Conservation (phyloP, 2,329 filamentous ascomycete species). For the Aspergillus sp. region DNA sequence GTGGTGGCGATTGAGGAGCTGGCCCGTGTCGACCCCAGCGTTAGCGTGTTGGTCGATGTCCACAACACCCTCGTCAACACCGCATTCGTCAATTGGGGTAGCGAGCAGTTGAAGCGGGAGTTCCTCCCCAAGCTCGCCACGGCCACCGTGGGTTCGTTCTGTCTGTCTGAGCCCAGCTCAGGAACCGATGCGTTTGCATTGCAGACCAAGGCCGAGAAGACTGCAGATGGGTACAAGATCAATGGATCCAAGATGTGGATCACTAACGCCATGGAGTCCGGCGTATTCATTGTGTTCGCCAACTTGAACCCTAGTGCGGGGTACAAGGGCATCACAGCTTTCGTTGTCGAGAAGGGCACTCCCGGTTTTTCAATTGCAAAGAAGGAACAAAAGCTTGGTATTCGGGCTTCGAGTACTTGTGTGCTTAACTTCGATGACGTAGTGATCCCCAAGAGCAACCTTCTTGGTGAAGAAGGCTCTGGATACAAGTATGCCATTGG, state of each 20-base stretch:
- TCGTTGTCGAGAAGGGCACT: conserved; percentile 83
- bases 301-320: conserved; percentile 87
- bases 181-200: conserved; percentile 95
- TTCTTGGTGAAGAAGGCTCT: conserved; percentile 79
- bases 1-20: conserved; percentile 97
- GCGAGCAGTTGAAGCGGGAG: conserved; percentile 66
- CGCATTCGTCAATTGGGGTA: conserved; percentile 77
- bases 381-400: conserved; percentile 99
- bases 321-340: conserved; percentile 95
- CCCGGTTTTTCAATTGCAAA: conserved; percentile 92
- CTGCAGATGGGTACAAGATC: conserved; percentile 73
- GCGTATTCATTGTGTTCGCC: conserved; percentile 95
- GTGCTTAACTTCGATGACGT: conserved; percentile 97
- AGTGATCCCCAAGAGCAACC: conserved; percentile 74
- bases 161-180: conserved; percentile 82
- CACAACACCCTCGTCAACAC: conserved; percentile 98
- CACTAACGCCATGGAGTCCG: conserved; percentile 89
- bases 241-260: conserved; percentile 99
- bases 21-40: conserved; percentile 84
- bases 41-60: conserved; percentile 91
- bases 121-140: conserved; percentile 88
- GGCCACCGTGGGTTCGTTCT: conserved; percentile 82
- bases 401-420: conserved; percentile 90
- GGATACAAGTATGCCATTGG: conserved; percentile 98
- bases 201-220: conserved; percentile 81